Conservation (phyloP, 192 early-diverging fungal genomes). For the Backusella tuberculispora region DNA sequence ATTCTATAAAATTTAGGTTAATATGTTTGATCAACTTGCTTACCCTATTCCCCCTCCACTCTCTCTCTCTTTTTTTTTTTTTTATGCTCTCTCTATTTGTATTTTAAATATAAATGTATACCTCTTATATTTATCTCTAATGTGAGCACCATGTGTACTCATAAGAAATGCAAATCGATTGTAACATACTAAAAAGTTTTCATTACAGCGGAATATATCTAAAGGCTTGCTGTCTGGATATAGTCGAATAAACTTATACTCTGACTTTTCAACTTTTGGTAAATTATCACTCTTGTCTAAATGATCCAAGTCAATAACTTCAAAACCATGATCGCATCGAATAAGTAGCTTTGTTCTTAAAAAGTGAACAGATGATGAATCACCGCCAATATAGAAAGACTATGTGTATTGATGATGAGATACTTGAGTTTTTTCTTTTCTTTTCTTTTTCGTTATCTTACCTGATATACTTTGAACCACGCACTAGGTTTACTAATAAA, state of each 20-base stretch:
- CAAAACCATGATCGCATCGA: slow-evolving; percentile 90
- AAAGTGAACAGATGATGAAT: slow-evolving; percentile 85
- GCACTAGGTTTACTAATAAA: slow-evolving; percentile 30
- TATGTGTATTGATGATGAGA: slow-evolving; percentile 36
- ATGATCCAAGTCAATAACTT: slow-evolving; percentile 86
- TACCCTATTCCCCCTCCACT: too few species aligned
- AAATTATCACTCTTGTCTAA: slow-evolving; percentile 60
- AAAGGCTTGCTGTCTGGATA: slow-evolving; percentile 74
- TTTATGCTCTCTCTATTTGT: neutral
- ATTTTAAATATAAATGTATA: neutral
- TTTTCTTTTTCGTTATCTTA: neutral
- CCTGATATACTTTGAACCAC: slow-evolving; percentile 39
- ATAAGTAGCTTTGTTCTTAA: slow-evolving; percentile 82
- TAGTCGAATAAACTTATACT: slow-evolving; percentile 74
- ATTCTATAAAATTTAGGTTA: neutral
- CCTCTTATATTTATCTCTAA: neutral
- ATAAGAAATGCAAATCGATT: slow-evolving; percentile 84
- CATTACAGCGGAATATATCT: slow-evolving; percentile 76
- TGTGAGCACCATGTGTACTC: slow-evolving; percentile 59
- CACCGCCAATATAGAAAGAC: slow-evolving; percentile 92
- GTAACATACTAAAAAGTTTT: slow-evolving; percentile 88
- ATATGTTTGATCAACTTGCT: neutral
- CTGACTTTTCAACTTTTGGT: slow-evolving; percentile 75
- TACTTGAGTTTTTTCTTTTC: neutral
- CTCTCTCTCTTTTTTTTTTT: too few species aligned